Conservation (phyloP, 257 asterid genomes). For the Nicotiana tomentosiformis region DNA sequence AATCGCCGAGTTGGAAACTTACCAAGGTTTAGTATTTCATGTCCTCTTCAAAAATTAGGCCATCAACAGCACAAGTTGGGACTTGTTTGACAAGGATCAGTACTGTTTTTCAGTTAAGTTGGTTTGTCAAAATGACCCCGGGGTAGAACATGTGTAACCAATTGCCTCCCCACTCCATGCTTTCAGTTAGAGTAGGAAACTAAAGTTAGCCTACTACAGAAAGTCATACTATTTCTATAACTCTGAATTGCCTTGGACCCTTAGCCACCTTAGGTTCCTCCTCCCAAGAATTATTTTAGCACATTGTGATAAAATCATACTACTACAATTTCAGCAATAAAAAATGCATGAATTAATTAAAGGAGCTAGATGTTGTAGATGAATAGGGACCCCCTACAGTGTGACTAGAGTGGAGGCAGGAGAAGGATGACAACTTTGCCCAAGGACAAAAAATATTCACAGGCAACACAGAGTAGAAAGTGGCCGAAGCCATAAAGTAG, state of each 20-base stretch:
- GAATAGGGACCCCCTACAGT: not conserved
- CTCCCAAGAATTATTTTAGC: not conserved
- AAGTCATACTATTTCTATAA: not conserved
- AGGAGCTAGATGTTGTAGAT: not conserved
- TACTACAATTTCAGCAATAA: not conserved
- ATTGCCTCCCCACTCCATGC: not conserved
- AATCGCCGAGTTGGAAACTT: not conserved
- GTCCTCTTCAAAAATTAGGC: not conserved
- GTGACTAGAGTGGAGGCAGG: not conserved
- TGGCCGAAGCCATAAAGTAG: not conserved
- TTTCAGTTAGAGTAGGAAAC: not conserved
- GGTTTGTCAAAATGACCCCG: not conserved
- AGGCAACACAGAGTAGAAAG: slow-evolving; percentile 14
- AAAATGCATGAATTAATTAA: not conserved
- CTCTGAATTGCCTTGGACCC: not conserved
- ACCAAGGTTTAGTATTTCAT: not conserved
- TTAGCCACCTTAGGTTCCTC: not conserved
- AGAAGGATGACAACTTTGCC: slow-evolving; percentile 3
- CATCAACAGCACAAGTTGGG: not conserved
- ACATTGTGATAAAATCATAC: not conserved
- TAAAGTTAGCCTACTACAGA: not conserved
- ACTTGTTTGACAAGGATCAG: not conserved
- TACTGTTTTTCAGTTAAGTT: not conserved
- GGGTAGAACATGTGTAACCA: not conserved
- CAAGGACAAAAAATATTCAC: slow-evolving; percentile 28